A percentile compares a stretch with the other conserved stretches of the same genome.
Evolutionary conservation across 148 eudicot species (phyloP).

Genomic region (Nyssa sinensis): DNA sequence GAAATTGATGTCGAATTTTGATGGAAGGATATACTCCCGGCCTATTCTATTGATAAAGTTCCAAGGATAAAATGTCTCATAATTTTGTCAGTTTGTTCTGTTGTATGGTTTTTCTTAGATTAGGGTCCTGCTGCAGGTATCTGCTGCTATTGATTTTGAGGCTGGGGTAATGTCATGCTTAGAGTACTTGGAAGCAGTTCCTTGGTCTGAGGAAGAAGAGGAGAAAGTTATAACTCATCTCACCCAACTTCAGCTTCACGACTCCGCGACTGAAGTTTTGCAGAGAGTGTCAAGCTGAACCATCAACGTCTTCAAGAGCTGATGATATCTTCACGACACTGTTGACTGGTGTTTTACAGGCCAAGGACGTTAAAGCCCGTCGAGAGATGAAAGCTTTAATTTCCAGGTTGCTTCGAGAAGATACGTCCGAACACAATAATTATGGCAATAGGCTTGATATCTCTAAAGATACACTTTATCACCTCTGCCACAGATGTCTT

Average conservation of each 20-base stretch:
- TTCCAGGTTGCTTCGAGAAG: slow-evolving; percentile 67
- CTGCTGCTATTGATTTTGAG: slow-evolving; percentile 74
- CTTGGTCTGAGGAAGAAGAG: slow-evolving; percentile 92
- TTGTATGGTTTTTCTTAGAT: neutral
- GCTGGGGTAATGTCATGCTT: slow-evolving; percentile 72
- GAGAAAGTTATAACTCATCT: slow-evolving; percentile 65
- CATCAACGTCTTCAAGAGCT: slow-evolving; percentile 54
- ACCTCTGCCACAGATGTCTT: slow-evolving; percentile 78
- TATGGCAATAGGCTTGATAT: slow-evolving; percentile 47
- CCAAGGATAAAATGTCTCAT: neutral
- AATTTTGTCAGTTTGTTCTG: neutral
- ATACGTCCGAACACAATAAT: slow-evolving; percentile 23
- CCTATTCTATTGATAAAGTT: neutral
- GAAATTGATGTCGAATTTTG: neutral
- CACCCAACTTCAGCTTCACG: slow-evolving; percentile 61
- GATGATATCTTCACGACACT: slow-evolving; percentile 65
- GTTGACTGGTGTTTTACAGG: slow-evolving; percentile 68
- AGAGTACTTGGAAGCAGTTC: slow-evolving; percentile 80
- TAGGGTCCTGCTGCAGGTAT: slow-evolving; percentile 49
- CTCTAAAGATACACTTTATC: slow-evolving; percentile 64
- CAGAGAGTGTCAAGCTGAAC: slow-evolving; percentile 69
- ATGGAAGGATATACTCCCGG: neutral
- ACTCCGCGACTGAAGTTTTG: slow-evolving; percentile 48
- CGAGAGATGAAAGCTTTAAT: slow-evolving; percentile 74
- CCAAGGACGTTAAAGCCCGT: slow-evolving; percentile 87